Conservation (phyloP, 2,329 filamentous ascomycete genomes). For the Rutstroemia sp. region DNA sequence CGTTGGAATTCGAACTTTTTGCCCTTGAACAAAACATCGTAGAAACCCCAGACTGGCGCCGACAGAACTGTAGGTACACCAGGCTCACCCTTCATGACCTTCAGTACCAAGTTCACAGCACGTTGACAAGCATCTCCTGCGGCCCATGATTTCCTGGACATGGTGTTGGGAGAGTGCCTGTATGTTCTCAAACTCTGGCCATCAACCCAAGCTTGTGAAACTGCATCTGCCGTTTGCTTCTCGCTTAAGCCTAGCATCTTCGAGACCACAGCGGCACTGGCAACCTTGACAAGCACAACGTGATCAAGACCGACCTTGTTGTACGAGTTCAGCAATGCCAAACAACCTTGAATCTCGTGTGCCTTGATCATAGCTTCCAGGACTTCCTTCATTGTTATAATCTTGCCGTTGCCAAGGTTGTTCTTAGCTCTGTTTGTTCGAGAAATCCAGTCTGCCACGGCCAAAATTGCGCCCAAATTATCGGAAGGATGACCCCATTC, state of each 20-base stretch:
- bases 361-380: constrained; percentile 98
- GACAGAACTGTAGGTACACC: constrained; percentile 90
- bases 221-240: constrained; percentile 86
- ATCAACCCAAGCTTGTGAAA: constrained; percentile 96
- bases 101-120: constrained; percentile 83
- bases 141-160: constrained; percentile 99
- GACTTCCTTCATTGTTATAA: constrained; percentile 82
- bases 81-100: constrained; percentile 85
- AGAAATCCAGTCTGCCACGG: constrained; percentile 95
- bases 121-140: constrained; percentile 96
- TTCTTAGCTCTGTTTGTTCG: constrained; percentile 71
- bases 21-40: constrained; percentile 95
- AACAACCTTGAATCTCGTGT: constrained; percentile 95
- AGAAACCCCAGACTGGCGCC: constrained; percentile 94
- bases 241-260: constrained; percentile 89
- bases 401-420: constrained; percentile 81
- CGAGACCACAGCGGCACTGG: constrained; percentile 85
- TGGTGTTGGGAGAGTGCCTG: constrained; percentile 96
- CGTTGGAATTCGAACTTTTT: constrained; percentile 96
- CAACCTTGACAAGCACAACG: constrained; percentile 96
- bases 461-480: constrained; percentile 94
- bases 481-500: constrained; percentile 99
- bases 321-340: constrained; percentile 95
- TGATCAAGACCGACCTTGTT: constrained; percentile 98
- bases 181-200: constrained; percentile 95